These are phyloP conservation scores for Arthrobotrys entomopaga DNA, from an alignment of 2,329 filamentous ascomycete species.

Conservation along the genomic window DNA sequence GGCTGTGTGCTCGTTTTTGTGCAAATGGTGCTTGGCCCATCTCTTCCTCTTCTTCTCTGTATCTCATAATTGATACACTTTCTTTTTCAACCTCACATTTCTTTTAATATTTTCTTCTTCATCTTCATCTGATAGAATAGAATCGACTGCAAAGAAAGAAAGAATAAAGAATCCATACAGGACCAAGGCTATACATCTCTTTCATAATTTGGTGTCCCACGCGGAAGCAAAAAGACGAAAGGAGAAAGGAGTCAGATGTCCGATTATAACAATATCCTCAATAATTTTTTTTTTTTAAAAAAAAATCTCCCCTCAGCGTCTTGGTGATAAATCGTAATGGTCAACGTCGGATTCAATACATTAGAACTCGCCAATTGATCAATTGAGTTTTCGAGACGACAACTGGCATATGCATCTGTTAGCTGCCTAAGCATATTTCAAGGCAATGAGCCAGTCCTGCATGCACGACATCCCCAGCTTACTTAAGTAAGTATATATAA, in stretches of 20 bases:
- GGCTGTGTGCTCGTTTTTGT: neutral
- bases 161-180: neutral
- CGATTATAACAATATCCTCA: neutral
- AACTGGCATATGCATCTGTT: no score
- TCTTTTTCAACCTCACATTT: no score
- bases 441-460: neutral
- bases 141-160: neutral
- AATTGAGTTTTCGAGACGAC: neutral
- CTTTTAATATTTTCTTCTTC: neutral
- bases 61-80: slow-evolving; percentile 7
- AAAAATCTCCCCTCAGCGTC: no score
- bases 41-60: neutral
- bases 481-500: neutral
- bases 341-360: neutral
- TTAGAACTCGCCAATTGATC: neutral
- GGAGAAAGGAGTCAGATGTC: no score
- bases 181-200: neutral
- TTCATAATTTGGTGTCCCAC: slow-evolving; percentile 26
- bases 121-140: slow-evolving; percentile 1
- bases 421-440: neutral
- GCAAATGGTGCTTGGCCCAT: slow-evolving; percentile 11
- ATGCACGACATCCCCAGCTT: neutral
- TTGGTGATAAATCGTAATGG: no score
- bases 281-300: no score
- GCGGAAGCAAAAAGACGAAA: slow-evolving; percentile 31